Evolutionary conservation across 1,139 yeast species (phyloP), one percentile per base, ranked within the genome.

Genomic region (Zygosaccharomyces pseudobailii): DNA sequence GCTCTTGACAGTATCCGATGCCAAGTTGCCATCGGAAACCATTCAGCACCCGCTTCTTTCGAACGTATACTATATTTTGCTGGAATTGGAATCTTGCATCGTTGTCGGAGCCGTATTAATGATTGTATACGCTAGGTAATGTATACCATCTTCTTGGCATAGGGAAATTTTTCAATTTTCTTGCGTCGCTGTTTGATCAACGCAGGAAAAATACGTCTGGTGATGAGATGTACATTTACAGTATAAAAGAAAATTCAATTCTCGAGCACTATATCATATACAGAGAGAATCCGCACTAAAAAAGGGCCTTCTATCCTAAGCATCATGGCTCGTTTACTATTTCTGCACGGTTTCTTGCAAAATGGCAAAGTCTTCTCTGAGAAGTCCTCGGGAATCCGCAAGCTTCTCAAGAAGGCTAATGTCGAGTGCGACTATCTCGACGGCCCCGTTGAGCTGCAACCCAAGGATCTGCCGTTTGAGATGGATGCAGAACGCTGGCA

Each of bases 371-470:
- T 82, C 9, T 83, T 89, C 61, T 84, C 92, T 17, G 83, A 80
- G 53, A 88, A 88, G 63, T 79, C 95, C 0, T 79, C 92, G 0
- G 95, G 87, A 3, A 71, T 90, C 19, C 72, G 96, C 48, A 85
- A 87, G 59, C 73, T 82, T 3, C 70, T 89, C 53, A 78, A 82
- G 59, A 82, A 84, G 58, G 71, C 75, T 21, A 81, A 82, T 38
- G 78, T 82, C 55, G 87, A 86, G 59, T 76, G 90, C 25, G 79
- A 84, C 9, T 90, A 85, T 64, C 68, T 88, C 45, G 87, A 87
- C 58, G 97, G 85, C 0, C 96, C 97, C 2, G 69, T 79, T 5
- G 68, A 71, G 28, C 69, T 89, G 37, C 74, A 79, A 1, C 77
- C 82, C 6, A 77, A 82, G 2, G 95, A 88, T 55, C 68, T 87